A percentile compares a stretch with the other conserved stretches of the same genome.
Evolutionary conservation across 2,329 filamentous ascomycete genomes (phyloP).

Genomic region (Ophiosphaerella herpotricha): DNA sequence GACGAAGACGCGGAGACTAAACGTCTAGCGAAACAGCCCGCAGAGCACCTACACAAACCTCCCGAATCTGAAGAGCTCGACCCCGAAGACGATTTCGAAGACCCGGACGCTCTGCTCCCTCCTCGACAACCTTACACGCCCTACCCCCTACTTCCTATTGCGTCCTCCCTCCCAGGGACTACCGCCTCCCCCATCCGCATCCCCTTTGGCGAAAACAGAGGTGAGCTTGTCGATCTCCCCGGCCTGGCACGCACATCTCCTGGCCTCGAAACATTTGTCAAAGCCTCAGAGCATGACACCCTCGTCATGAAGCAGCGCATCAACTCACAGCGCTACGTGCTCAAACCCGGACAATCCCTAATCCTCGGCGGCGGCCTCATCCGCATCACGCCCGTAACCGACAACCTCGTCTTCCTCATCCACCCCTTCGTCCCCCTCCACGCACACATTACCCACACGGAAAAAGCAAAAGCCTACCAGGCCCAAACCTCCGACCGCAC

Average conservation of each 20-base stretch:
- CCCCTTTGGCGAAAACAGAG: conserved; percentile 82
- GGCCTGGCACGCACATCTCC: conserved; percentile 72
- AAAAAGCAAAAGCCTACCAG: conserved; percentile 79
- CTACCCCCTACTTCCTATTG: conserved; percentile 83
- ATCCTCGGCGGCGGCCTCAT: conserved; percentile 81
- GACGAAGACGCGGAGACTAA: conserved; percentile 39
- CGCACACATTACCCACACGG: conserved; percentile 75
- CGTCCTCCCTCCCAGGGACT: conserved; percentile 86
- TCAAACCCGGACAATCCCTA: conserved; percentile 79
- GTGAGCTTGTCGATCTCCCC: conserved; percentile 91
- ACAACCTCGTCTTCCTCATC: conserved; percentile 70
- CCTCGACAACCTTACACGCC: conserved; percentile 73
- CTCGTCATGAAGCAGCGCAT: conserved; percentile 81
- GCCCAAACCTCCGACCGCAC: conserved; percentile 57
- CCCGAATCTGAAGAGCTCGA: conserved; percentile 21
- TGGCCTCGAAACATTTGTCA: conserved; percentile 71
- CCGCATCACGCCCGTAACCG: conserved; percentile 76
- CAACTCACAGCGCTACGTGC: conserved; percentile 70
- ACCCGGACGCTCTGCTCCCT: conserved; percentile 65
- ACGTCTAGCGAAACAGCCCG: conserved; percentile 20
- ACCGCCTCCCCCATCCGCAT: conserved; percentile 94
- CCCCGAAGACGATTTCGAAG: conserved; percentile 33
- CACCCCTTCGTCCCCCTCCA: conserved; percentile 84
- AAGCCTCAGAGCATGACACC: conserved; percentile 65
- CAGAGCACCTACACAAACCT: conserved; percentile 26